Percentiles rank a stretch among this genome's conserved stretches.
phyloP scores from a whole-genome alignment of 257 asterid genomes.

The Rauvolfia tetraphylla region DNA sequence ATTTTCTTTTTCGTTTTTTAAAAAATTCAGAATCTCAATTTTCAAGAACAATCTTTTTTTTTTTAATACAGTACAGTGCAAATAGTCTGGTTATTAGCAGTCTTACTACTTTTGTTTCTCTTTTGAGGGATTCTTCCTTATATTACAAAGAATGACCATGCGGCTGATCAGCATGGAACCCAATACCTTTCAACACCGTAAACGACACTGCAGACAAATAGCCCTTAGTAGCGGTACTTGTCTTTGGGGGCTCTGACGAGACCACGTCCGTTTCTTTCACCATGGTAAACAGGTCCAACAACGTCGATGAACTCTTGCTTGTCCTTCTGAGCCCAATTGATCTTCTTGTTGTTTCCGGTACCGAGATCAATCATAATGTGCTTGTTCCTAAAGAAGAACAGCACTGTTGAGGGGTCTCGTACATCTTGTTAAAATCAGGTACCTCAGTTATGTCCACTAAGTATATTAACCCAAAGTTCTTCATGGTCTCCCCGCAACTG shows the following conservation, averaged over 20 bases:
- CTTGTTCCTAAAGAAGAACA: constrained; percentile 98
- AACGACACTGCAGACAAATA: too few species aligned
- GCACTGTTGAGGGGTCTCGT: constrained; percentile 85
- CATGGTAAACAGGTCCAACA: constrained; percentile 90
- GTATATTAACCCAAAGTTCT: constrained; percentile 84
- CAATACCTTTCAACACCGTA: too few species aligned
- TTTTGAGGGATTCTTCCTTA: too few species aligned
- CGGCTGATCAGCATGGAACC: too few species aligned
- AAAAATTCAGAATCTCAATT: too few species aligned
- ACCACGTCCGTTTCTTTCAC: constrained; percentile 54
- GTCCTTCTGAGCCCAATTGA: constrained; percentile 89
- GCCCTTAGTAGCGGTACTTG: constrained; percentile 66
- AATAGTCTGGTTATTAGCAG: too few species aligned
- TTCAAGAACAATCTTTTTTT: too few species aligned
- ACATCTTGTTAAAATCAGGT: constrained; percentile 95
- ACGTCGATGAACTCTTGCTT: constrained; percentile 96
- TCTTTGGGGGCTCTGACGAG: constrained; percentile 97
- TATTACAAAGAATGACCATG: too few species aligned
- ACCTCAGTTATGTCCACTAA: constrained; percentile 85
- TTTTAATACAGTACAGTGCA: too few species aligned
- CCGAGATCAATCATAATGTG: constrained; percentile 98
- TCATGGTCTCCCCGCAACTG: constrained; percentile 79
- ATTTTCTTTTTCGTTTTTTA: too few species aligned
- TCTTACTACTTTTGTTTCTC: too few species aligned
- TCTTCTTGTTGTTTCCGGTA: constrained; percentile 64